Base-by-base conservation (phyloP, 139 green algal genomes). In the Zygnema cylindricum region DNA sequence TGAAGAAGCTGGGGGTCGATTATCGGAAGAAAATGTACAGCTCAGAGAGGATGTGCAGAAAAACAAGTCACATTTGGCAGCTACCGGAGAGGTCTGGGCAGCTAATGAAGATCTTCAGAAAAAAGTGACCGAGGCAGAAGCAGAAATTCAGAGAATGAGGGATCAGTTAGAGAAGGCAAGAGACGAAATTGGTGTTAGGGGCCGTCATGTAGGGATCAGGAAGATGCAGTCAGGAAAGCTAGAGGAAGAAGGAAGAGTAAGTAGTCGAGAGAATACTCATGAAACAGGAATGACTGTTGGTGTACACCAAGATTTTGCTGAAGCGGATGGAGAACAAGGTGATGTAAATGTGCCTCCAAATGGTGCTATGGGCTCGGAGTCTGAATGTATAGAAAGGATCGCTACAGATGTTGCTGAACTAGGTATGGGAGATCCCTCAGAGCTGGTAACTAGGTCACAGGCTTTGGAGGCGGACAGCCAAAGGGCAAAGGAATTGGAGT, bases 151-250 rank as follows among this genome's bases (percentile, higher is more conserved):
- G 11, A 43, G 36, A 16, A 41, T 79, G 71, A 79, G 21, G 16
- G 36, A 79, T 41, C 71, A 79, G 71, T 43, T 79, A 43, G 71
- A n/a, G 16, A 43, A 79, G 71, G 71, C 71, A 16, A 41, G 71
- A 11, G 71, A 41, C 71, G 71, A 41, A 3, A 43, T 79, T 41
- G 71, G 36, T 23, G 71, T 41, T 16, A 79, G 71, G 16, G 16
- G 16, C 71, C 71, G 71, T 16, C 71, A 79, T 41, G 71, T 79
- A 16, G 71, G 71, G 3, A 43, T 79, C 16, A 3, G 71, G 36
- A 41, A 43, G 71, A 79, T 7, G 3, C 71, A 25, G 71, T 43
- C 36, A 11, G 11, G 71, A 23, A 79, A 16, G 71, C 71, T 16
- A 79, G 71, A 79, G 71, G 36, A 79, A 43, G 30, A 73, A 30